phyloP scores from a whole-genome alignment of 495 filamentous ascomycete genomes.

The Penicillium longicatenatum region DNA sequence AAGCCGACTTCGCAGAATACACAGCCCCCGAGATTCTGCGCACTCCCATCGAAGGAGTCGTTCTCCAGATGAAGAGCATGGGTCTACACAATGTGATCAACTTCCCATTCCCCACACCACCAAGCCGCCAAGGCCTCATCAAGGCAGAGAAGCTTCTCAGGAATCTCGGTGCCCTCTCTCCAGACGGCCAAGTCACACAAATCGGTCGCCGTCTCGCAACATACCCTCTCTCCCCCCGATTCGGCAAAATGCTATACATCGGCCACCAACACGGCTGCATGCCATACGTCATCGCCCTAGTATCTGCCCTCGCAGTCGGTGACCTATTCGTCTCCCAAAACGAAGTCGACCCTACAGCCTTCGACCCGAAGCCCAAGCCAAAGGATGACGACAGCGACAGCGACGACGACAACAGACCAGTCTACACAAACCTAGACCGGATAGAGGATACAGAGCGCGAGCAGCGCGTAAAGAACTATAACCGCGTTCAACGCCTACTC shows the following conservation, averaged over 20 bases:
- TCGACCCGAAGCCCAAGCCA: constrained; percentile 4
- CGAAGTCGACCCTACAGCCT: constrained; percentile 61
- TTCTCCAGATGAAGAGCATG: constrained; percentile 95
- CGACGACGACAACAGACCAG: constrained; percentile 25
- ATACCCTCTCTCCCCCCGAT: constrained; percentile 88
- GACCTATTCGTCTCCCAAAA: constrained; percentile 87
- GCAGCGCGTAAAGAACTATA: constrained; percentile 67
- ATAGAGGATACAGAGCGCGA: constrained; percentile 67
- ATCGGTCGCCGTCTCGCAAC: constrained; percentile 79
- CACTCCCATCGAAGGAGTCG: constrained; percentile 89
- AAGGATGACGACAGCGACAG: constrained; percentile 38
- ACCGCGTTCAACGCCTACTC: constrained; percentile 74
- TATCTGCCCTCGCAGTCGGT: constrained; percentile 83
- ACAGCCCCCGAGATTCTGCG: constrained; percentile 85
- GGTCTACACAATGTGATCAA: constrained; percentile 86
- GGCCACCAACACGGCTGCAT: constrained; percentile 83
- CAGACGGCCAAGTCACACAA: constrained; percentile 71
- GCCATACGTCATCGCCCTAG: constrained; percentile 84
- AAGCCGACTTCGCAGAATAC: constrained; percentile 85
- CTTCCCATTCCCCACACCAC: constrained; percentile 97
- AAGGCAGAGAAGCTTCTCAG: constrained; percentile 85
- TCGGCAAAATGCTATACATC: constrained; percentile 85
- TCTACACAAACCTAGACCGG: constrained; percentile 67
- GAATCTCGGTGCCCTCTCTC: constrained; percentile 68
- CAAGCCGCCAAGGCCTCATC: constrained; percentile 73